These are phyloP conservation scores for Termitomyces sp. DNA, from an alignment of 768 basidiomycete species.

Conservation along the genomic window DNA sequence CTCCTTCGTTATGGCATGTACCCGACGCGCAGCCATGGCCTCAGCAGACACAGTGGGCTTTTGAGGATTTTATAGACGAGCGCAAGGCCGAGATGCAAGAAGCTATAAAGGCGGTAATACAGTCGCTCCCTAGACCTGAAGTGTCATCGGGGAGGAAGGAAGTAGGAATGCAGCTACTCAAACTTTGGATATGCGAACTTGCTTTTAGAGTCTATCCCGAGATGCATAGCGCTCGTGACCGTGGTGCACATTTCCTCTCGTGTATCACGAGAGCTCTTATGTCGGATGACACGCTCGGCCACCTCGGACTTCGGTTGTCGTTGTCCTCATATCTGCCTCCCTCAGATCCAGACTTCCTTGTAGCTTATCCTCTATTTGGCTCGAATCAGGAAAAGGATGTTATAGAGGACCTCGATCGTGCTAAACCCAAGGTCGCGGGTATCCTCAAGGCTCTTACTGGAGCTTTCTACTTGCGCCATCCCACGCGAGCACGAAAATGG, in stretches of 20 bases:
- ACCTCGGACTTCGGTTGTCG: slow-evolving; percentile 15
- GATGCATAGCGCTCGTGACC: slow-evolving; percentile 11
- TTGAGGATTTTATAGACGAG: slow-evolving; percentile 5
- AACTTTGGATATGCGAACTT: slow-evolving; percentile 23
- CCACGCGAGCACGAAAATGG: slow-evolving; percentile 6
- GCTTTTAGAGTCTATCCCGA: slow-evolving; percentile 18
- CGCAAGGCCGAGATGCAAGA: not conserved
- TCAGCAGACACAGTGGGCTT: not conserved
- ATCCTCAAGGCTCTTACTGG: slow-evolving; percentile 4
- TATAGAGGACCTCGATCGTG: not conserved
- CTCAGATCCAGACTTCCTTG: slow-evolving; percentile 7
- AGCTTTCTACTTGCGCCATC: slow-evolving; percentile 2
- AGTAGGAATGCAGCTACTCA: slow-evolving; percentile 22
- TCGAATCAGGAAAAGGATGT: not conserved
- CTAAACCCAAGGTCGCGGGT: slow-evolving; percentile 1
- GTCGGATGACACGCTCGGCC: slow-evolving; percentile 13
- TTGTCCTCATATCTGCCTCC: slow-evolving; percentile 16
- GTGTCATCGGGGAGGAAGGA: slow-evolving; percentile 17
- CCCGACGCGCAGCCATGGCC: slow-evolving; percentile 4
- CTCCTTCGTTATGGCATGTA: not conserved
- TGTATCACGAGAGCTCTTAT: slow-evolving; percentile 14
- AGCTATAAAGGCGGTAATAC: not conserved
- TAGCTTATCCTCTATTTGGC: not conserved
- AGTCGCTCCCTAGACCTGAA: slow-evolving; percentile 4
- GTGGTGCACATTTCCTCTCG: slow-evolving; percentile 18